Base-by-base conservation (phyloP, 2,329 filamentous ascomycete species). In the Epichloe glyceriae region DNA sequence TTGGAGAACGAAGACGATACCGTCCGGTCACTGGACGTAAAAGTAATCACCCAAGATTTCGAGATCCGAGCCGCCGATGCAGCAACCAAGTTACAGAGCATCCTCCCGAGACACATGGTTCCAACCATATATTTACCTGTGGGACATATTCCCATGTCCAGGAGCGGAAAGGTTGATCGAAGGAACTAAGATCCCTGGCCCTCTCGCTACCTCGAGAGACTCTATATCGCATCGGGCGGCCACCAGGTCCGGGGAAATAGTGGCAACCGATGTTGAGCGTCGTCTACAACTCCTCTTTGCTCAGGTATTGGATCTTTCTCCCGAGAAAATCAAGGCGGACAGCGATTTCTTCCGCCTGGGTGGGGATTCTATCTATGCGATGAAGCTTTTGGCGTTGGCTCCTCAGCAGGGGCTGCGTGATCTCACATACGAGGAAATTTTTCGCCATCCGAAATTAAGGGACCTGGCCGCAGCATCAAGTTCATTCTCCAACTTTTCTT, bases 361-460 rank as follows among this genome's bases (percentile, higher is more conserved):
- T 1, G 70, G 72, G 3, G 71, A 74, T 58, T 74, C 72, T 0
- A 60, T 74, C 14, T 61, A 62, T 4, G 70, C 71, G 0, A 73
- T 74, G 70, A 66, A 63, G 49, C 58, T 73, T 2, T 67, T 71
- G 4, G 43, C 49, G 37, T 14, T 37, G 19, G 49, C 35, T 45
- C 42, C 30, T n/a, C 41, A 49, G 14, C 26, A 51, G 11, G 26
- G 34, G n/a, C 45, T 49, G 15, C 19, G 19, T n/a, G 22, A 40
- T 11, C 33, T 53, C 12, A 45, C 42, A 22, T 46, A 51, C 4
- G 20, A 44, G 12, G 41, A 38, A 14, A 51, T 38, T 8, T 53
- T 53, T 30, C 30, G 30, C 30, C 40, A 53, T 51, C 49, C 52
- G 5, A 47, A n/a, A 15, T 50, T 53, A 17, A 34, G 26, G 14